Evolutionary conservation across 495 filamentous ascomycete genomes (phyloP).

Genomic region (Pyrenopolyporus hunteri): DNA sequence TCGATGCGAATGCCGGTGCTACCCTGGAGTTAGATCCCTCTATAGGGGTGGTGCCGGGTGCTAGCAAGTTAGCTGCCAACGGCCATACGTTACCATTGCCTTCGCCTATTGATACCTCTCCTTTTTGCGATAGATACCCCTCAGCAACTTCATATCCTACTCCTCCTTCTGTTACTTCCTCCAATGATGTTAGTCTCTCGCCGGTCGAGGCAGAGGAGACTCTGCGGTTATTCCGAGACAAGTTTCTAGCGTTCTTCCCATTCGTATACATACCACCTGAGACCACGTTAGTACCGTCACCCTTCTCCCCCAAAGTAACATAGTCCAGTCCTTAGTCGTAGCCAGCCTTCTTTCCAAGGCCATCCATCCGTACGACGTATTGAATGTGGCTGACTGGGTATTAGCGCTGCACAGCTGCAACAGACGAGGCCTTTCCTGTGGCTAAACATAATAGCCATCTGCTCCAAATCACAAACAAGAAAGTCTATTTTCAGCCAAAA

Average conservation of each 20-base stretch:
- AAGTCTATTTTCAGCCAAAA: slow-evolving; percentile 45
- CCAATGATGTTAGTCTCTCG: slow-evolving; percentile 24
- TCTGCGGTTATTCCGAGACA: slow-evolving; percentile 37
- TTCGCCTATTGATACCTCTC: not conserved
- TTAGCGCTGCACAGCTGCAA: slow-evolving; percentile 38
- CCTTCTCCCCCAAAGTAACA: not conserved
- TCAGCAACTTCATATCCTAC: slow-evolving; percentile 31
- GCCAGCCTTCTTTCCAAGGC: not conserved
- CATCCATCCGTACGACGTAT: not conserved
- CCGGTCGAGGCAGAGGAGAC: slow-evolving; percentile 37
- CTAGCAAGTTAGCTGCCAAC: slow-evolving; percentile 1
- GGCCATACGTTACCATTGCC: slow-evolving; percentile 16
- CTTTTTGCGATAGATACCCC: slow-evolving; percentile 11
- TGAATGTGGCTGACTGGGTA: slow-evolving; percentile 14
- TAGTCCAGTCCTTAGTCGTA: not conserved
- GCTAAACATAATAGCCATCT: slow-evolving; percentile 55
- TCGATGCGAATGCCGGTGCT: slow-evolving; percentile 7
- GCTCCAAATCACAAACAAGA: slow-evolving; percentile 42
- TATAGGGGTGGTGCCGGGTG: slow-evolving; percentile 6
- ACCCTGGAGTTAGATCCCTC: slow-evolving; percentile 16
- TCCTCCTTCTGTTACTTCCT: slow-evolving; percentile 24
- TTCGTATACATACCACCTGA: slow-evolving; percentile 41
- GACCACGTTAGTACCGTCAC: slow-evolving; percentile 30
- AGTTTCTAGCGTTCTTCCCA: slow-evolving; percentile 44
- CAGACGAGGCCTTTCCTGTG: slow-evolving; percentile 53